Evolutionary conservation across 106 monocot species (phyloP).

Genomic region (Allium fistulosum): DNA sequence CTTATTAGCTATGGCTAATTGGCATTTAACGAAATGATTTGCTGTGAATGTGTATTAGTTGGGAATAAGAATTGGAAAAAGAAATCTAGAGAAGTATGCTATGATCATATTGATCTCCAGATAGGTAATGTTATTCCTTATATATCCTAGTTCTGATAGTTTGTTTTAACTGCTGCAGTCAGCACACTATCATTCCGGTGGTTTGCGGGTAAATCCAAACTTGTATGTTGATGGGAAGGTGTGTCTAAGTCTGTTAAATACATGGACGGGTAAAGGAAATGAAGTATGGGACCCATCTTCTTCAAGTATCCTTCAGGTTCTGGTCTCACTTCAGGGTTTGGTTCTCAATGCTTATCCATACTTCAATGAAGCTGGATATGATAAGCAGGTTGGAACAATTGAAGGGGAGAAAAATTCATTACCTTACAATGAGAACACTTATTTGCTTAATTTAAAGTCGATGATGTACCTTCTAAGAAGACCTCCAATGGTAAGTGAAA

Average conservation of each 20-base stretch:
- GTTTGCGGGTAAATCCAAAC: slow-evolving; percentile 90
- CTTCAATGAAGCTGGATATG: slow-evolving; percentile 99
- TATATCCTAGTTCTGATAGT: neutral
- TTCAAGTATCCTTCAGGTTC: slow-evolving; percentile 90
- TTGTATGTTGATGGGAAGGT: slow-evolving; percentile 94
- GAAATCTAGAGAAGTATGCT: too few species aligned
- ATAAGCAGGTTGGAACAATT: slow-evolving; percentile 85
- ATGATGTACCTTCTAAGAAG: slow-evolving; percentile 82
- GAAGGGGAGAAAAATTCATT: slow-evolving; percentile 96
- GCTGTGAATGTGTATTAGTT: too few species aligned
- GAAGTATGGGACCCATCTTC: slow-evolving; percentile 95
- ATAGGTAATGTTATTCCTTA: too few species aligned
- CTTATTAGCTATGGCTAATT: too few species aligned
- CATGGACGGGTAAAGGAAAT: slow-evolving; percentile 93
- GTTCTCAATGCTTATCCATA: slow-evolving; percentile 93
- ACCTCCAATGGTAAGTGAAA: slow-evolving; percentile 72
- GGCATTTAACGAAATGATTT: too few species aligned
- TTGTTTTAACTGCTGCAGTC: slow-evolving; percentile 26
- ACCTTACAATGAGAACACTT: slow-evolving; percentile 95
- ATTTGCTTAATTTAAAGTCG: slow-evolving; percentile 74
- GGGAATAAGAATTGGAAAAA: too few species aligned
- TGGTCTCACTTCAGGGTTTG: slow-evolving; percentile 95
- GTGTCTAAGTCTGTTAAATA: slow-evolving; percentile 90
- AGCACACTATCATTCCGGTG: slow-evolving; percentile 92
- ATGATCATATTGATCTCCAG: too few species aligned